Conservation (phyloP, 768 basidiomycete species). For the Leccinellum luteum region DNA sequence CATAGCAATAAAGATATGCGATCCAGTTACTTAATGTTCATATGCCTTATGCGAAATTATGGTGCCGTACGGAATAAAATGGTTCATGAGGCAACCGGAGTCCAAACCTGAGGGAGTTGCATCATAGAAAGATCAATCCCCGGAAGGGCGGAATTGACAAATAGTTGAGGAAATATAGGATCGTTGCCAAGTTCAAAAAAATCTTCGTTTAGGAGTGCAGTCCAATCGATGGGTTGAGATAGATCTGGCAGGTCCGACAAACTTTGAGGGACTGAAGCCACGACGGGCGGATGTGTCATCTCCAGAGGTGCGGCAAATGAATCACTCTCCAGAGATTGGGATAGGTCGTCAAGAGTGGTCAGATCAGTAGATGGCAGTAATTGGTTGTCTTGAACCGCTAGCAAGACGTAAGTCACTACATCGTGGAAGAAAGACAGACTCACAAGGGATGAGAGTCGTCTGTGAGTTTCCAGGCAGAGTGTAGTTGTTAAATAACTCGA, state of each 20-base stretch:
- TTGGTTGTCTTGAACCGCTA: background rate
- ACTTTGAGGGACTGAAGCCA: background rate
- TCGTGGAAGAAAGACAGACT: background rate
- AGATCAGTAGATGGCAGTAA: background rate
- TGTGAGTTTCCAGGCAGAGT: conserved; percentile 6
- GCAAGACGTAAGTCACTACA: background rate
- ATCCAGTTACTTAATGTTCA: background rate
- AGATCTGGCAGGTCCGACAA: background rate
- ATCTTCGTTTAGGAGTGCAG: conserved; percentile 3
- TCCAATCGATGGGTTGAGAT: conserved; percentile 14
- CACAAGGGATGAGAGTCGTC: background rate
- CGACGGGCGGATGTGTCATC: background rate
- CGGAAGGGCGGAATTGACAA: background rate
- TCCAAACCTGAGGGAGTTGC: conserved; percentile 4
- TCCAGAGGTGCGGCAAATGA: background rate
- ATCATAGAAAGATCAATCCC: conserved; percentile 10
- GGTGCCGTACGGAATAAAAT: background rate
- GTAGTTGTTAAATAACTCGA: conserved; percentile 33
- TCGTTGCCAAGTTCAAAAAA: background rate
- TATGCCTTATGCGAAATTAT: background rate
- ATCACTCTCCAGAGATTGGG: background rate
- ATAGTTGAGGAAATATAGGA: background rate
- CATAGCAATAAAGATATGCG: background rate
- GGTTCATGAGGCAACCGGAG: background rate
- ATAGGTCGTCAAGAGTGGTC: background rate